Percentiles rank a stretch among this genome's conserved stretches.
phyloP scores from a whole-genome alignment of 2,329 filamentous ascomycete species.

The Amylocarpus encephaloides region DNA sequence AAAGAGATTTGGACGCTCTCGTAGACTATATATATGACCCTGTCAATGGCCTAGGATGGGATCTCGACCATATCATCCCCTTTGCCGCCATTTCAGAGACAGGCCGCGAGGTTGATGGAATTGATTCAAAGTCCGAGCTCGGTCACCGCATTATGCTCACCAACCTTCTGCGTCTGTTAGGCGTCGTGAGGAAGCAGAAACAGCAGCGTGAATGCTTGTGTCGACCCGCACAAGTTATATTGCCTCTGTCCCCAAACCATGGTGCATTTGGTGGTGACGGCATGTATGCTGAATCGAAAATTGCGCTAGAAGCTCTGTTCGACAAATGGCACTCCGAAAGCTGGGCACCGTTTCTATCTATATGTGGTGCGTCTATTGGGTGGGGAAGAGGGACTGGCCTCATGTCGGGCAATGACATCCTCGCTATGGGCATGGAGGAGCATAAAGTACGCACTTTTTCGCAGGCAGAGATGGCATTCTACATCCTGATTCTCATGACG shows the following conservation, averaged over 20 bases:
- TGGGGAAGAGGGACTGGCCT: constrained; percentile 96
- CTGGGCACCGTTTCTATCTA: constrained; percentile 92
- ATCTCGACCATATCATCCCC: constrained; percentile 87
- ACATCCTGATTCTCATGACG: constrained; percentile 34
- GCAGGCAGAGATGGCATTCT: constrained; percentile 74
- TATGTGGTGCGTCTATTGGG: constrained; percentile 93
- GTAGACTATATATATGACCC: constrained; percentile 79
- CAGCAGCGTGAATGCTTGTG: constrained; percentile 78
- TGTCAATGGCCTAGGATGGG: constrained; percentile 83
- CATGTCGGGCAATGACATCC: constrained; percentile 93
- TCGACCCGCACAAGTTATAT: constrained; percentile 81
- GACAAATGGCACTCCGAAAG: constrained; percentile 94
- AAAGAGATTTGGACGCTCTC: constrained; percentile 88
- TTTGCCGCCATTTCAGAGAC: constrained; percentile 96
- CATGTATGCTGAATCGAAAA: constrained; percentile 94
- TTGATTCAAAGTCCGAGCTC: constrained; percentile 93
- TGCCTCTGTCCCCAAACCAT: constrained; percentile 93
- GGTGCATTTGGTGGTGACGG: constrained; percentile 95
- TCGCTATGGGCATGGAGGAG: constrained; percentile 89
- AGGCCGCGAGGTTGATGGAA: constrained; percentile 86
- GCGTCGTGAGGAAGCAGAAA: constrained; percentile 84
- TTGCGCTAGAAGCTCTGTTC: constrained; percentile 91
- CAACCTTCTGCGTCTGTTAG: constrained; percentile 83
- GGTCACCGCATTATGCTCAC: constrained; percentile 97
- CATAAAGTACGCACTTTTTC: constrained; percentile 95